Conservation (phyloP, 2,329 filamentous ascomycete genomes). For the Sordariomycetes sp. region DNA sequence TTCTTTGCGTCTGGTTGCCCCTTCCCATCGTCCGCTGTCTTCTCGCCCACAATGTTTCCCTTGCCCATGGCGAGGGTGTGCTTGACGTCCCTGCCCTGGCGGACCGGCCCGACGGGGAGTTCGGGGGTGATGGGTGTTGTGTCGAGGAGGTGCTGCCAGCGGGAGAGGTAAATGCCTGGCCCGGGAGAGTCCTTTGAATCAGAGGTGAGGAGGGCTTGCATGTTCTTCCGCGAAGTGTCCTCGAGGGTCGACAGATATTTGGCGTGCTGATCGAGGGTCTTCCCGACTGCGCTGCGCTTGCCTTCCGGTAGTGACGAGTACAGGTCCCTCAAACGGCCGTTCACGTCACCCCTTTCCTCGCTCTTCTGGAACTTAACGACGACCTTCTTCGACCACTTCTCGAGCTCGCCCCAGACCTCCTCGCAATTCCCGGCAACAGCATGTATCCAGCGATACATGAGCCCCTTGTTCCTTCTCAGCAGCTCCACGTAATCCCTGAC, state of each 20-base stretch:
- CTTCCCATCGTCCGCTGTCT: constrained; percentile 11
- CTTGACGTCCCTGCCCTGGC: constrained; percentile 44
- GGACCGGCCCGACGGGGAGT: constrained; percentile 37
- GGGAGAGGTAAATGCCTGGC: constrained; percentile 62
- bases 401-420: constrained; percentile 52
- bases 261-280: constrained; percentile 49
- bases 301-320: constrained; percentile 35
- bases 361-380: constrained; percentile 43
- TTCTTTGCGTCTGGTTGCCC: constrained; percentile 15
- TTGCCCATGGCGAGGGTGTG: constrained; percentile 32
- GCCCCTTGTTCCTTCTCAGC: constrained; percentile 52
- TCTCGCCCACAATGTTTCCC: constrained; percentile 20
- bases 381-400: constrained; percentile 49
- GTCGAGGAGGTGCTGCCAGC: constrained; percentile 66
- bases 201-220: constrained; percentile 46
- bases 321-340: constrained; percentile 27
- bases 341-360: constrained; percentile 23
- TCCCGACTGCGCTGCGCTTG: constrained; percentile 34
- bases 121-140: constrained; percentile 59
- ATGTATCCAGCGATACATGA: constrained; percentile 63
- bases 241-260: constrained; percentile 49
- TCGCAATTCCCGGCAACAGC: constrained; percentile 60
- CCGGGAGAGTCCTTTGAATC: constrained; percentile 33
- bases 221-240: constrained; percentile 40
- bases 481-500: constrained; percentile 66